Percentiles rank a stretch among this genome's conserved stretches.
These are phyloP conservation scores for Excoecaria cochinchinensis DNA, from an alignment of 345 rosid genomes.

Conservation along the genomic window DNA sequence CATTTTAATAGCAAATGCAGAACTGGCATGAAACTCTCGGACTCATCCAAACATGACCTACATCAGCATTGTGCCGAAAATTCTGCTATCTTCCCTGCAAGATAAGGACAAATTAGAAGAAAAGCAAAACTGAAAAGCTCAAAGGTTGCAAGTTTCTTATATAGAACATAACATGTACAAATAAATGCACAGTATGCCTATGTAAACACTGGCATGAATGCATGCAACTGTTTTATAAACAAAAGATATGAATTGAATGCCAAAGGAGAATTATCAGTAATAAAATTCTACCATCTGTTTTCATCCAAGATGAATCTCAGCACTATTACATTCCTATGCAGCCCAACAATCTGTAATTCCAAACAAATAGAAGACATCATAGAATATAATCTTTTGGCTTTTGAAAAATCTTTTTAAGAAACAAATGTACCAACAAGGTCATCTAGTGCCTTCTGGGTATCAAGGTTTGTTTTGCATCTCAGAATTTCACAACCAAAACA, in stretches of 20 bases:
- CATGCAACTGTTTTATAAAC: background rate
- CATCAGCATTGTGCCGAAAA: slow-evolving; percentile 25
- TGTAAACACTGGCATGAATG: background rate
- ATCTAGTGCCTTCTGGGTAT: no score
- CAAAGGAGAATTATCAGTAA: background rate
- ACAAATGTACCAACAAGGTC: background rate
- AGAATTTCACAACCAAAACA: no score
- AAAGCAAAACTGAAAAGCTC: background rate
- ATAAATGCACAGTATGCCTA: background rate
- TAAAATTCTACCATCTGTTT: background rate
- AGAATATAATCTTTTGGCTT: background rate
- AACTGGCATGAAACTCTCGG: slow-evolving; percentile 22
- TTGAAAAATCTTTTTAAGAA: background rate
- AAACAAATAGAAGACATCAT: background rate
- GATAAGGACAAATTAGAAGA: background rate
- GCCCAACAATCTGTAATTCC: background rate
- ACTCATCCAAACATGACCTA: slow-evolving; percentile 59
- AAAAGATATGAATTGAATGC: background rate
- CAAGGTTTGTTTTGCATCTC: no score
- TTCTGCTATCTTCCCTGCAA: slow-evolving; percentile 9
- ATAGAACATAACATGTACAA: background rate
- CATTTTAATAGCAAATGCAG: slow-evolving; percentile 49
- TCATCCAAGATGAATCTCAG: background rate
- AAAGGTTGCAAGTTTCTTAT: background rate
- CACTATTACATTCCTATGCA: background rate